These are phyloP conservation scores for Penicillium verrucosum DNA, from an alignment of 2,329 filamentous ascomycete species.

Conservation along the genomic window DNA sequence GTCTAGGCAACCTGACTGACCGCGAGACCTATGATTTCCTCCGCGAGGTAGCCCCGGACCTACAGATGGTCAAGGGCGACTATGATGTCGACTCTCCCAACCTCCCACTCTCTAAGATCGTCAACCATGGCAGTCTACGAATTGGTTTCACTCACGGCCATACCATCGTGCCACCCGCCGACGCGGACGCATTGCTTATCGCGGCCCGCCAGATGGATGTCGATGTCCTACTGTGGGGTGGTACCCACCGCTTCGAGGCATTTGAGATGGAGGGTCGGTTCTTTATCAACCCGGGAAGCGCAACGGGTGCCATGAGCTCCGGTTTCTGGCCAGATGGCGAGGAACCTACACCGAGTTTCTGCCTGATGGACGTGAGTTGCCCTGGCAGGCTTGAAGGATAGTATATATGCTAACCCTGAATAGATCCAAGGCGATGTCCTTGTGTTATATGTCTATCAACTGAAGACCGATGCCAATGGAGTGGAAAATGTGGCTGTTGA, in stretches of 20 bases:
- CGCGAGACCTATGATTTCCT: constrained; percentile 78
- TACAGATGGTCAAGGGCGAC: constrained; percentile 68
- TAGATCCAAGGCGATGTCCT: constrained; percentile 95
- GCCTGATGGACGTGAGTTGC: constrained; percentile 88
- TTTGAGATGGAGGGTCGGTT: constrained; percentile 71
- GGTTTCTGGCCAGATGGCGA: constrained; percentile 58
- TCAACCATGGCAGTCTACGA: constrained; percentile 64
- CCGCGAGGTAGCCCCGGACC: constrained; percentile 67
- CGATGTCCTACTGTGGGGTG: constrained; percentile 66
- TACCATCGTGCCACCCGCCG: constrained; percentile 65
- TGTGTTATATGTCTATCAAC: constrained; percentile 89
- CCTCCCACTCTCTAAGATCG: constrained; percentile 64
- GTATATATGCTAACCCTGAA: constrained; percentile 15
- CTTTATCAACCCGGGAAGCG: constrained; percentile 67
- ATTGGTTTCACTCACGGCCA: constrained; percentile 71
- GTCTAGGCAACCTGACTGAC: constrained; percentile 76
- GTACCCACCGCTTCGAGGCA: constrained; percentile 67
- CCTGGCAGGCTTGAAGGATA: not conserved
- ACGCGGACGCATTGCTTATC: constrained; percentile 64
- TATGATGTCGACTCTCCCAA: constrained; percentile 67
- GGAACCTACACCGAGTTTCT: constrained; percentile 85
- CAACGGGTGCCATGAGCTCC: constrained; percentile 63
- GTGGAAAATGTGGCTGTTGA: constrained; percentile 77
- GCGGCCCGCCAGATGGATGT: constrained; percentile 70
- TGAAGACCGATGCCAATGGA: constrained; percentile 72